A percentile compares a stretch with the other conserved stretches of the same genome.
Conservation (phyloP, 148 eudicot genomes). For the Bassia scoparia region DNA sequence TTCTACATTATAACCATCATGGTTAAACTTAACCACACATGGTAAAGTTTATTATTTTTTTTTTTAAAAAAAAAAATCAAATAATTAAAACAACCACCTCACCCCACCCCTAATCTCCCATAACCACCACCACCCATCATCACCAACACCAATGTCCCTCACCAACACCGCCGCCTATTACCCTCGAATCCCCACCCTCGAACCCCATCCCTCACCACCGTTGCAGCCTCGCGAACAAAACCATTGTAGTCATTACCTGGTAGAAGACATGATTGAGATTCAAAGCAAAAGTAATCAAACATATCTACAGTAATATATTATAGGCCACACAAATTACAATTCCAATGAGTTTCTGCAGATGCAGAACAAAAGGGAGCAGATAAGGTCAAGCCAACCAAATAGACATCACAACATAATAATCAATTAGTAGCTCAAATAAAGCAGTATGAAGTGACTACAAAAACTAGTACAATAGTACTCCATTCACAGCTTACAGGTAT, state of each 20-base stretch:
- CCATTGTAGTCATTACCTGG: slow-evolving; percentile 6
- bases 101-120: no score
- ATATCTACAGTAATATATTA: background rate
- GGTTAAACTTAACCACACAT: no score
- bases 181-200: no score
- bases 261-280: background rate
- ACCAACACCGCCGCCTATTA: no score
- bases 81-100: no score
- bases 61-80: no score
- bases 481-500: slow-evolving; percentile 24
- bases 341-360: background rate
- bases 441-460: background rate
- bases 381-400: background rate
- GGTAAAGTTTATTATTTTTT: no score
- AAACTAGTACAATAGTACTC: background rate
- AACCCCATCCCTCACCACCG: no score
- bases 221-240: no score
- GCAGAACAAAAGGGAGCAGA: background rate
- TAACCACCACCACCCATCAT: no score
- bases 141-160: no score
- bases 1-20: no score
- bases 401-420: background rate
- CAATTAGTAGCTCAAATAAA: background rate
- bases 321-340: background rate
- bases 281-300: background rate